These are phyloP conservation scores for Solanum boliviense DNA, from an alignment of 257 asterid species.

Conservation along the genomic window DNA sequence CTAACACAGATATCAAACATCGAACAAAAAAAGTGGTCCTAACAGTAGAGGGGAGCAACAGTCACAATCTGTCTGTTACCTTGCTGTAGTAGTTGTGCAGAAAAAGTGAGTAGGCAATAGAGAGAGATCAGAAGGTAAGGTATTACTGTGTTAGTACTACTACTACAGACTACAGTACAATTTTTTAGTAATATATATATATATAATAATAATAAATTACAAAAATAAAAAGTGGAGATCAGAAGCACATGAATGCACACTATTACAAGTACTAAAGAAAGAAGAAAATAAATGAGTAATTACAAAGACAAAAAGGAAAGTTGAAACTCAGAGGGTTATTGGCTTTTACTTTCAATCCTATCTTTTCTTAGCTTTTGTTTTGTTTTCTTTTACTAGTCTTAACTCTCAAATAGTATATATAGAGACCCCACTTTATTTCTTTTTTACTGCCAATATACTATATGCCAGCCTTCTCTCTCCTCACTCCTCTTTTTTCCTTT, in stretches of 20 bases:
- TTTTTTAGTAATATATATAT: neutral
- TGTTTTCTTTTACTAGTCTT: neutral
- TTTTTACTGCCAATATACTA: neutral
- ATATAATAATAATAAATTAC: too few species aligned
- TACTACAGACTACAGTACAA: neutral
- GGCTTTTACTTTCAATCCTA: neutral
- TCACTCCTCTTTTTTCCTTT: neutral
- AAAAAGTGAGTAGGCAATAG: neutral
- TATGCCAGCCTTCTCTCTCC: neutral
- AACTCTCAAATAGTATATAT: neutral
- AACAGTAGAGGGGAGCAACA: neutral
- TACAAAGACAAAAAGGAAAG: neutral
- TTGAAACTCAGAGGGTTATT: neutral
- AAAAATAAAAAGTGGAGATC: neutral
- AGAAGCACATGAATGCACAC: neutral
- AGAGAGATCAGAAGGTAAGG: neutral
- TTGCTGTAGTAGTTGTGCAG: neutral
- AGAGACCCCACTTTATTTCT: neutral
- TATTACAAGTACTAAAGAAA: neutral
- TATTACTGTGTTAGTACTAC: neutral
- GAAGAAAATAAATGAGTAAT: neutral
- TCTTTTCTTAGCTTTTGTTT: neutral
- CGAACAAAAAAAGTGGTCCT: neutral
- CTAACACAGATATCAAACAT: neutral
- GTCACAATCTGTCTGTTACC: neutral